Evolutionary conservation across 495 filamentous ascomycete species (phyloP), one percentile per base, ranked within the genome.

Genomic region (Xylaria palmicola): DNA sequence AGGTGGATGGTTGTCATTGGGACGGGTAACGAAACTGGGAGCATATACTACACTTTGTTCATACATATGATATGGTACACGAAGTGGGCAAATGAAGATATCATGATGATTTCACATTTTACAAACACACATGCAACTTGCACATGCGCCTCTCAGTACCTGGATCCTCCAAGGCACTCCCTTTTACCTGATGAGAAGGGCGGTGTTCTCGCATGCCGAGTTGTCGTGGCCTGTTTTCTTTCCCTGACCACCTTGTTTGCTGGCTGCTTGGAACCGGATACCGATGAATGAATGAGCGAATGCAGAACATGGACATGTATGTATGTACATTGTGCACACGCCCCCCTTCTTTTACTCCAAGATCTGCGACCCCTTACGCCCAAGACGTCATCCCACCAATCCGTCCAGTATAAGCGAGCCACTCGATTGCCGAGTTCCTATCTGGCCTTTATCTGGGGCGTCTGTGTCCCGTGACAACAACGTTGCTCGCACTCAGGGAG

Each of bases 41-140:
- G 44, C 56, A 51, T 59, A 41, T 49, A 41, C 30, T 22, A 2
- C 37, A 48, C 13, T 29, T 49, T 58, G 24, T 58, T 32, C 44
- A 29, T 39, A 47, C 27, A 53, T 17, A 37, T 24, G 32, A 39
- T n/a, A n/a, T 10, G 19, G n/a, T 13, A 34, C 40, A 57, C 47
- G 27, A 57, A 45, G 19, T 17, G 29, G 32, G 41, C 19, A n/a
- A 45, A 48, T 48, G 55, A 39, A 48, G 19, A 48, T 36, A 58
- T 37, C 39, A 26, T 37, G 17, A 67, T 55, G 49, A 72, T 39
- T 63, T 60, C 57, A 68, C 59, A n/a, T n/a, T n/a, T 56, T 58
- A 15, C 39, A 26, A 10, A 19, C 62, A 68, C 57, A 64, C 70
- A 39, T 37, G 36, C 0, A 32, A 29, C 32, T 54, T 20, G 27